A percentile compares a stretch with the other conserved stretches of the same genome.
Evolutionary conservation across 2,329 filamentous ascomycete genomes (phyloP).

Genomic region (Aspergillus carbonarius): DNA sequence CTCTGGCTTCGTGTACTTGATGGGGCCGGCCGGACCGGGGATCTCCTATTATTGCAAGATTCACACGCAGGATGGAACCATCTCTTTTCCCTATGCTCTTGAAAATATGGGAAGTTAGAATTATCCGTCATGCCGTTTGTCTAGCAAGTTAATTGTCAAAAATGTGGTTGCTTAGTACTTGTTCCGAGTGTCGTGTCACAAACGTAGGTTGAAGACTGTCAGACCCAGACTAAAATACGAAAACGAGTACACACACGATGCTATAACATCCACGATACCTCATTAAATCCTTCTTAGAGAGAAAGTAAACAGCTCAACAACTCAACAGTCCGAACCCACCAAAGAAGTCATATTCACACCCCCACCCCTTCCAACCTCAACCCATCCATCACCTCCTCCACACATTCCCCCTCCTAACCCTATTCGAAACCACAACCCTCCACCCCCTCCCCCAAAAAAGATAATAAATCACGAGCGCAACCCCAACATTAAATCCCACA

Average conservation of each 20-base stretch:
- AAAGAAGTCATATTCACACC: not conserved
- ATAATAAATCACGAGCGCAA: constrained; percentile 34
- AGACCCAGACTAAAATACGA: not conserved
- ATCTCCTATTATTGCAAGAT: not conserved
- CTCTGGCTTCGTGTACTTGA: not conserved
- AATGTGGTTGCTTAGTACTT: not conserved
- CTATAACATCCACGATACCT: not conserved
- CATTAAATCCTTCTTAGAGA: no score
- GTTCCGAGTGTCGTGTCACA: not conserved
- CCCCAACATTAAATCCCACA: constrained; percentile 56
- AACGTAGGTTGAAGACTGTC: not conserved
- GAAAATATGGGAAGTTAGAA: not conserved
- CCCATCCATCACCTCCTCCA: not conserved
- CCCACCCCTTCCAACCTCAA: not conserved
- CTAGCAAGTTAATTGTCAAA: not conserved
- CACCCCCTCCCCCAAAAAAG: no score
- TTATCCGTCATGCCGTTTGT: not conserved
- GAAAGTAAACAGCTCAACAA: no score
- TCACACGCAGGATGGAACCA: not conserved
- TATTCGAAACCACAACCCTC: not conserved
- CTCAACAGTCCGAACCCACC: no score
- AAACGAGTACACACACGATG: not conserved
- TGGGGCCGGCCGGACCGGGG: not conserved
- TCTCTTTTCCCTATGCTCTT: not conserved
- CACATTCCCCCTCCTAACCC: not conserved